A percentile compares a stretch with the other conserved stretches of the same genome.
phyloP scores from a whole-genome alignment of 306 rosid genomes.

The Rubus idaeus region DNA sequence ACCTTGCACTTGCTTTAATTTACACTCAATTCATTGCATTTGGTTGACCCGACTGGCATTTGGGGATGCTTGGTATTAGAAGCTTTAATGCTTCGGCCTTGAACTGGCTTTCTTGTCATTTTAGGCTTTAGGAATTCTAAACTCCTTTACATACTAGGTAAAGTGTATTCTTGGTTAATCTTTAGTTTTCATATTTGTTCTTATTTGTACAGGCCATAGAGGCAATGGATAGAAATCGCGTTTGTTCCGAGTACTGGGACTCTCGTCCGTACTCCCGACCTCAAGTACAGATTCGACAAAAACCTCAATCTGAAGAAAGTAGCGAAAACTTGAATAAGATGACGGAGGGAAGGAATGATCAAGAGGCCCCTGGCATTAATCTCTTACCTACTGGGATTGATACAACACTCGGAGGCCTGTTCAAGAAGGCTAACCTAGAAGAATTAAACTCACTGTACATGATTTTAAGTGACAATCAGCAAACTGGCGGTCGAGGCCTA shows the following conservation, averaged over 20 bases:
- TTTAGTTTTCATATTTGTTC: neutral
- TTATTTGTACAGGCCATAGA: constrained; percentile 67
- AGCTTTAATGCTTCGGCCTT: neutral
- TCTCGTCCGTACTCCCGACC: constrained; percentile 96
- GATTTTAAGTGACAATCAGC: constrained; percentile 52
- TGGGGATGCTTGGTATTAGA: neutral
- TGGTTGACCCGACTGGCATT: neutral
- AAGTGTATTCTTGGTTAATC: neutral
- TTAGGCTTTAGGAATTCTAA: neutral
- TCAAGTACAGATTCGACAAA: constrained; percentile 71
- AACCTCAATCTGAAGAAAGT: constrained; percentile 36
- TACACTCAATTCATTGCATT: neutral
- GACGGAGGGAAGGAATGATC: constrained; percentile 19
- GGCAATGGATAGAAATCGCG: constrained; percentile 80
- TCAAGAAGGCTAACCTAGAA: constrained; percentile 66
- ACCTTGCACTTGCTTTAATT: neutral
- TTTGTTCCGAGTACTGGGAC: constrained; percentile 90
- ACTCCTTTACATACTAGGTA: neutral
- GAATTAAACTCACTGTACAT: constrained; percentile 70
- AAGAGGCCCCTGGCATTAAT: constrained; percentile 29
- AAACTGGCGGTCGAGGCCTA: constrained; percentile 42
- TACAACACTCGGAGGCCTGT: constrained; percentile 46
- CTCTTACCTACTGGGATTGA: constrained; percentile 35
- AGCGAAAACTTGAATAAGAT: constrained; percentile 27
- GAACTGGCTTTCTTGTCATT: neutral